Evolutionary conservation across 1,284 basidiomycete genomes (phyloP).

Genomic region (Apiotrichum domesticum): DNA sequence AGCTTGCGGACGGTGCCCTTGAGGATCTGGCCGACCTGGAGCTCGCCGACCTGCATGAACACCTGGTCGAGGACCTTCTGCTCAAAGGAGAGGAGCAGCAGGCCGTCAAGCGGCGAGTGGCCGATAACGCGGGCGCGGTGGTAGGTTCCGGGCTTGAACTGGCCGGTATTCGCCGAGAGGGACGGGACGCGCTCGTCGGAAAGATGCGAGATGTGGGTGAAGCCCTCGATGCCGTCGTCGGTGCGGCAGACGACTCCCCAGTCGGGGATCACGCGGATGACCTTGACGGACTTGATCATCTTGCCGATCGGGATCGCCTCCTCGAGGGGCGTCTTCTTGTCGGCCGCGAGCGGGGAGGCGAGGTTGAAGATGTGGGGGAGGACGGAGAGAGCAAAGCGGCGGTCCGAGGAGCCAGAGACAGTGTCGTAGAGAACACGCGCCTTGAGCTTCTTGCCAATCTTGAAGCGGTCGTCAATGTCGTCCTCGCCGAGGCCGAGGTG

Average conservation of each 20-base stretch:
- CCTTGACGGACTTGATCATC: constrained; percentile 63
- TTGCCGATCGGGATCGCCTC: constrained; percentile 68
- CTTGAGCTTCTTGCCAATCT: constrained; percentile 79
- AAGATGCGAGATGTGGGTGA: constrained; percentile 91
- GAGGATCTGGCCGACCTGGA: constrained; percentile 73
- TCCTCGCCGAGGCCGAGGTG: constrained; percentile 58
- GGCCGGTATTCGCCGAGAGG: constrained; percentile 62
- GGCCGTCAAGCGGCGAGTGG: constrained; percentile 78
- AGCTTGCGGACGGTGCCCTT: constrained; percentile 80
- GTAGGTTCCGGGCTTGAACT: constrained; percentile 69
- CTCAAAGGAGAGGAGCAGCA: constrained; percentile 79
- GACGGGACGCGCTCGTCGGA: constrained; percentile 83
- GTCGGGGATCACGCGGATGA: constrained; percentile 68
- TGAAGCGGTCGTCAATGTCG: constrained; percentile 55
- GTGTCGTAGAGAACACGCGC: constrained; percentile 81
- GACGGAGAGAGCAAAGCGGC: constrained; percentile 72
- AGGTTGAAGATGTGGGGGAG: constrained; percentile 66
- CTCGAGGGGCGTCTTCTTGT: constrained; percentile 47
- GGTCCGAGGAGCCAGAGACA: constrained; percentile 57
- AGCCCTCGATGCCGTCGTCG: constrained; percentile 62
- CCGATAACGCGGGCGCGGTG: constrained; percentile 88
- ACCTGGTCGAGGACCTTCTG: constrained; percentile 76
- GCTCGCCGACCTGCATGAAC: constrained; percentile 79
- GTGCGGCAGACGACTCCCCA: constrained; percentile 71
- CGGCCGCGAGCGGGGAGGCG: constrained; percentile 38